Conservation (phyloP, 225 moss, liverwort and hornwort genomes). For the Sphagnum tenellum region DNA sequence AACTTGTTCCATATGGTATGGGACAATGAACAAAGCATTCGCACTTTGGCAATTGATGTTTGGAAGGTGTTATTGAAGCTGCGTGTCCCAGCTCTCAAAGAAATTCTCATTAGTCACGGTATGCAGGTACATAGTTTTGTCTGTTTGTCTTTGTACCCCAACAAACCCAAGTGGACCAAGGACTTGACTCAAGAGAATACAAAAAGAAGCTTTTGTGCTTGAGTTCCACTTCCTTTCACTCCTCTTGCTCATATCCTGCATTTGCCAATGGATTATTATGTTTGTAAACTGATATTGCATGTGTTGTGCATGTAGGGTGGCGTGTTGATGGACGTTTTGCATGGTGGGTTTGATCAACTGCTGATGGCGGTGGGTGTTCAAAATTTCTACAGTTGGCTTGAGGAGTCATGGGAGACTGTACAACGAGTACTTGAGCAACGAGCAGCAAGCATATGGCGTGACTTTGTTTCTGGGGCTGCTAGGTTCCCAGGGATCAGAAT, state of each 20-base stretch:
- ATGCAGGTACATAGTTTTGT: conserved; percentile 18
- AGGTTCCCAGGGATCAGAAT: conserved; percentile 55
- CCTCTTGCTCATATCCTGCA: no score
- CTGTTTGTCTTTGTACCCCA: no score
- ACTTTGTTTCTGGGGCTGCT: conserved; percentile 48
- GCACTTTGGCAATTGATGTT: conserved; percentile 51
- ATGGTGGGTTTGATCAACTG: conserved; percentile 69
- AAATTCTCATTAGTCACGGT: conserved; percentile 53
- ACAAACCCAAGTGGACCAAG: no score
- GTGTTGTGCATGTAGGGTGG: conserved; percentile 22
- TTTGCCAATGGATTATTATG: no score
- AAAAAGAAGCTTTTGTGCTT: no score
- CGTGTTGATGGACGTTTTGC: conserved; percentile 55
- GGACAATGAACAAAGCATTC: conserved; percentile 43
- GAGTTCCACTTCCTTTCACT: no score
- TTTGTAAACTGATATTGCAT: no score
- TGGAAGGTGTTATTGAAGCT: conserved; percentile 59
- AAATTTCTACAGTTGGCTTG: conserved; percentile 61
- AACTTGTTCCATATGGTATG: conserved; percentile 50
- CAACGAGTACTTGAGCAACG: conserved; percentile 53
- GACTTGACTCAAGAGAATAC: no score
- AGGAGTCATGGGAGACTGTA: conserved; percentile 40
- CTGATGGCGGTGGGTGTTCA: conserved; percentile 37
- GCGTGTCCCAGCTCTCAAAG: conserved; percentile 58
- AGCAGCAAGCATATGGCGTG: conserved; percentile 53